Evolutionary conservation across 768 basidiomycete genomes (phyloP).

Genomic region (Rhizopogon vulgaris): DNA sequence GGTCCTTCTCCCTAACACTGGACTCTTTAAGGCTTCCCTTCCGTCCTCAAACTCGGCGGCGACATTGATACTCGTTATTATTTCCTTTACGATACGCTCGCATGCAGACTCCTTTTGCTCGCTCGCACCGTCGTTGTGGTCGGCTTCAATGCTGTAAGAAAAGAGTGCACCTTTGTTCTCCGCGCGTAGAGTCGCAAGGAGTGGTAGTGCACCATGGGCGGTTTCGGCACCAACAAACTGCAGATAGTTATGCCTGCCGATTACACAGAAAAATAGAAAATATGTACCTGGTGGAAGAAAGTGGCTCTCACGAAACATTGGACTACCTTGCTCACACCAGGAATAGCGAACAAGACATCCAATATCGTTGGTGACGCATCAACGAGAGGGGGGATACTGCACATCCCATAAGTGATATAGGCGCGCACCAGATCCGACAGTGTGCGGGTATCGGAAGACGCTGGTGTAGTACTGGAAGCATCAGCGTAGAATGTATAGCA

Average conservation of each 20-base stretch:
- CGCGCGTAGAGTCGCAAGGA: constrained; percentile 54
- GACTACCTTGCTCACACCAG: constrained; percentile 52
- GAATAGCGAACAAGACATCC: constrained; percentile 40
- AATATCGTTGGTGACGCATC: constrained; percentile 70
- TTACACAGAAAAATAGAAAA: neutral
- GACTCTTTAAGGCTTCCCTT: constrained; percentile 14
- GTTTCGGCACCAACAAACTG: constrained; percentile 91
- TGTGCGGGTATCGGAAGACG: neutral
- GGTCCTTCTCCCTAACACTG: constrained; percentile 44
- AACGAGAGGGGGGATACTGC: constrained; percentile 70
- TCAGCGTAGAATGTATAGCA: neutral
- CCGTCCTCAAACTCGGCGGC: constrained; percentile 76
- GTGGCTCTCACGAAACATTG: constrained; percentile 69
- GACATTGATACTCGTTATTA: constrained; percentile 68
- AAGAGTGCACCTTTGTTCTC: constrained; percentile 74
- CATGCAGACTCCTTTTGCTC: constrained; percentile 31
- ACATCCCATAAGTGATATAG: constrained; percentile 78
- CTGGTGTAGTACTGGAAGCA: neutral
- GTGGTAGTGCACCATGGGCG: constrained; percentile 57
- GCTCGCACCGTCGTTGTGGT: constrained; percentile 43
- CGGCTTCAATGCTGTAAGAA: constrained; percentile 83
- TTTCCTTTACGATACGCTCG: constrained; percentile 68
- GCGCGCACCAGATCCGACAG: constrained; percentile 33
- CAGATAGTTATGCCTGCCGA: neutral
- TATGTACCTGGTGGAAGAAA: constrained; percentile 75